Evolutionary conservation across 257 asterid species (phyloP).

Genomic region (Nemophila menziesii): DNA sequence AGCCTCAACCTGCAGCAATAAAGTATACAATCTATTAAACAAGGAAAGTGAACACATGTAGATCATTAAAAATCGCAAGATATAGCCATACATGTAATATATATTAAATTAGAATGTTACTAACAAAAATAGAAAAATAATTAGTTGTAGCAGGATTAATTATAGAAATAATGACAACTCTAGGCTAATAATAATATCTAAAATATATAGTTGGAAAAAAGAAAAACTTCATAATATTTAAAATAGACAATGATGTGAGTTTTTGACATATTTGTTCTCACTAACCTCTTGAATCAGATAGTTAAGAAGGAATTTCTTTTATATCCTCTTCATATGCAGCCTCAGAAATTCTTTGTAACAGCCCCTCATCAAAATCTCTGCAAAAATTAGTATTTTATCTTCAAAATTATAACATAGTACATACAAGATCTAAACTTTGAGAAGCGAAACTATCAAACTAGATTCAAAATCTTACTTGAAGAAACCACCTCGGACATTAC

Average conservation of each 20-base stretch:
- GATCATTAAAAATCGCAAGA: too few species aligned
- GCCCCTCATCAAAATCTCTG: slow-evolving; percentile 90
- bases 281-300: slow-evolving; percentile 75
- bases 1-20: too few species aligned
- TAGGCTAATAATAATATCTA: too few species aligned
- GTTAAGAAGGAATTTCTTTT: slow-evolving; percentile 41
- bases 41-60: too few species aligned
- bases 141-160: too few species aligned
- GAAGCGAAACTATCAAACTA: background rate
- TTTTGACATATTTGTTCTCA: slow-evolving; percentile 12
- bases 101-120: too few species aligned
- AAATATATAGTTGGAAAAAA: too few species aligned
- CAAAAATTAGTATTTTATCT: slow-evolving; percentile 11
- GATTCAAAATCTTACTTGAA: slow-evolving; percentile 62
- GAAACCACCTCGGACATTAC: slow-evolving; percentile 93
- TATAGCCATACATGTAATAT: too few species aligned
- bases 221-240: too few species aligned
- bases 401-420: slow-evolving; percentile 16
- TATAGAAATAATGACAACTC: too few species aligned
- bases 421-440: background rate
- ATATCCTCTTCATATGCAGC: slow-evolving; percentile 78
- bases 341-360: slow-evolving; percentile 57
- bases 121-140: too few species aligned
- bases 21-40: too few species aligned
- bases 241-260: background rate